phyloP scores from a whole-genome alignment of 352 stramenopile genomes.

The Phytopythium helicoides region DNA sequence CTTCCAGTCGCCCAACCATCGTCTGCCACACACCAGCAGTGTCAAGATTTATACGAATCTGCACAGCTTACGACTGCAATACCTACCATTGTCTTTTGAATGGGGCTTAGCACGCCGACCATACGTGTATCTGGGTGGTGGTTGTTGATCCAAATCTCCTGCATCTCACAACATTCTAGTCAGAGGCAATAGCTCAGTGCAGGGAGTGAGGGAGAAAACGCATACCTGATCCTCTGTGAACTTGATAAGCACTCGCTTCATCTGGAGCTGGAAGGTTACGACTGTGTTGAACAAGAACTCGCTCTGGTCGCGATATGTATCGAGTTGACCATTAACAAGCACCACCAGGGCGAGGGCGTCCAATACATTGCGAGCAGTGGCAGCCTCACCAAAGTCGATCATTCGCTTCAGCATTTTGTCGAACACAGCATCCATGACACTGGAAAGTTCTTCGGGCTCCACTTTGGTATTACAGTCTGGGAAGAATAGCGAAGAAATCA shows the following conservation, averaged over 20 bases:
- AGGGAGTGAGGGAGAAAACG: too few relatives aligned
- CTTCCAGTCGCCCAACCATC: conserved; percentile 59
- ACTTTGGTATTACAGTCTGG: conserved; percentile 15
- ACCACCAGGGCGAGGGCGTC: conserved; percentile 64
- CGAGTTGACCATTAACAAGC: conserved; percentile 42
- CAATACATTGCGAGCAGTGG: conserved; percentile 53
- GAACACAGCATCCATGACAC: conserved; percentile 66
- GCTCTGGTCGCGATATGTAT: conserved; percentile 40
- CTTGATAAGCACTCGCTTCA: conserved; percentile 78
- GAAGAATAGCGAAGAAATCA: conserved; percentile 51
- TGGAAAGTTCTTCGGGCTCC: conserved; percentile 42
- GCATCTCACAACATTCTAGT: too few relatives aligned
- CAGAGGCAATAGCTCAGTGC: too few relatives aligned
- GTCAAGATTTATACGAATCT: not conserved
- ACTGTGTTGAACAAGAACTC: conserved; percentile 70
- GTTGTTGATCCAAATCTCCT: conserved; percentile 66
- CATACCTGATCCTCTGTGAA: conserved; percentile 69
- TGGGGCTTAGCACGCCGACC: conserved; percentile 60
- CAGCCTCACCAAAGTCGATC: conserved; percentile 66
- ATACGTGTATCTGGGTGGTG: conserved; percentile 71
- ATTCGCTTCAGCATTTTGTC: conserved; percentile 73
- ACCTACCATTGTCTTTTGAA: conserved; percentile 63
- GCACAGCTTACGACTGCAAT: not conserved
- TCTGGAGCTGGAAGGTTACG: conserved; percentile 74
- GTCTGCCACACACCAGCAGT: conserved; percentile 19